A percentile compares a stretch with the other conserved stretches of the same genome.
Evolutionary conservation across 1,139 yeast genomes (phyloP).

Genomic region (Zygosaccharomyces sapae): DNA sequence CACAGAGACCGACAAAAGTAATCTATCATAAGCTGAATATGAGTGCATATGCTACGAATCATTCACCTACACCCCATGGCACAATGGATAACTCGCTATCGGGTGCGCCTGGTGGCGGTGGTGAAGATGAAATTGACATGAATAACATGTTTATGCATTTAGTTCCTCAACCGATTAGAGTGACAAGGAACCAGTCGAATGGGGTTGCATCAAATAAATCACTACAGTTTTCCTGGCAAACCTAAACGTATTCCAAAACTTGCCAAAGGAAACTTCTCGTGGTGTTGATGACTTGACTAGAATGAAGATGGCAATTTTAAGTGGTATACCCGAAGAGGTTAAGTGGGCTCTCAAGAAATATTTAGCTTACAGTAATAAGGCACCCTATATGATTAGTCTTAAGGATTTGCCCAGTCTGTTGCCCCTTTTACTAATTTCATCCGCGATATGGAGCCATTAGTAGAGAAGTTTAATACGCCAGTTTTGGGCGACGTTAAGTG

Average conservation of each 20-base stretch:
- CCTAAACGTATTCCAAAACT: conserved; percentile 32
- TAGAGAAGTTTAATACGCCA: conserved; percentile 28
- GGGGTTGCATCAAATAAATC: conserved; percentile 25
- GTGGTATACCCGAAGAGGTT: conserved; percentile 52
- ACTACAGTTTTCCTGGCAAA: conserved; percentile 33
- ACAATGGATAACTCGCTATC: conserved; percentile 7
- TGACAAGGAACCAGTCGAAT: conserved; percentile 30
- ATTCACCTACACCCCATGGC: conserved; percentile 17
- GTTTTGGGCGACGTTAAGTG: conserved; percentile 17
- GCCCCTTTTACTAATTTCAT: conserved; percentile 28
- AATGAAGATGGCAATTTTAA: conserved; percentile 53
- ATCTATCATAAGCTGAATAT: neutral
- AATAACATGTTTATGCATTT: conserved; percentile 25
- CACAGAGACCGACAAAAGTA: too few relatives aligned
- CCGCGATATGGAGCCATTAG: conserved; percentile 21
- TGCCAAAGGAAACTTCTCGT: conserved; percentile 36
- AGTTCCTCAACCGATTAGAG: conserved; percentile 32
- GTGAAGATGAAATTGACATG: conserved; percentile 13
- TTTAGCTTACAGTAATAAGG: conserved; percentile 35
- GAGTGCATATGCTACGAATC: conserved; percentile 2
- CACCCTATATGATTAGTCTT: conserved; percentile 35
- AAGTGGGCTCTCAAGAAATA: conserved; percentile 52
- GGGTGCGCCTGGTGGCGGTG: conserved; percentile 9
- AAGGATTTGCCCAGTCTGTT: conserved; percentile 30
- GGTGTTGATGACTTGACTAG: conserved; percentile 57